A percentile compares a stretch with the other conserved stretches of the same genome.
Evolutionary conservation across 2,329 filamentous ascomycete genomes (phyloP).

Genomic region (Samsoniella hepiali): DNA sequence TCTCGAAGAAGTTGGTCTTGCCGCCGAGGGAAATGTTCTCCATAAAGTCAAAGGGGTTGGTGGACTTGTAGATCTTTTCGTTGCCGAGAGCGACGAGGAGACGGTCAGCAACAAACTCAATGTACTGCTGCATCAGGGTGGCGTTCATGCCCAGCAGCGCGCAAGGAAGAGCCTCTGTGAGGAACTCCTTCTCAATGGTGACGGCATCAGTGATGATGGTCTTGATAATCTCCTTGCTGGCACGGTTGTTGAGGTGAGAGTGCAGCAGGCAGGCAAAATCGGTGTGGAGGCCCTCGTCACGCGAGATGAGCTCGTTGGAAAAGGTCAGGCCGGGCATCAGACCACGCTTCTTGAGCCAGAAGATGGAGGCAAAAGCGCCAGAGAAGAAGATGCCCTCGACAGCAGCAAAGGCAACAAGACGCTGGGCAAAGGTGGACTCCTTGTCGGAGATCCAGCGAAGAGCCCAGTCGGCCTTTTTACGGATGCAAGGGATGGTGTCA

Average conservation of each 20-base stretch:
- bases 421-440: constrained; percentile 90
- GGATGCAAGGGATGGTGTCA: constrained; percentile 97
- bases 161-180: constrained; percentile 90
- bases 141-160: constrained; percentile 97
- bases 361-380: constrained; percentile 96
- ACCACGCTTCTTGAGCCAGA: constrained; percentile 99
- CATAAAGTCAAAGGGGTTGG: constrained; percentile 99
- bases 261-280: constrained; percentile 98
- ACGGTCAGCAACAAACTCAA: constrained; percentile 97
- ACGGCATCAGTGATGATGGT: constrained; percentile 94
- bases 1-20: constrained; percentile 99
- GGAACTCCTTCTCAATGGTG: constrained; percentile 92
- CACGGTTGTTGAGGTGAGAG: constrained; percentile 93
- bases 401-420: constrained; percentile 92
- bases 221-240: constrained; percentile 74
- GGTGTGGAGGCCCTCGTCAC: constrained; percentile 98
- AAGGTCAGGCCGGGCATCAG: constrained; percentile 98
- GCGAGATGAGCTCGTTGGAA: constrained; percentile 99
- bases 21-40: constrained; percentile 98
- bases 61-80: constrained; percentile 85
- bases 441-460: constrained; percentile 91
- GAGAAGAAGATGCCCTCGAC: constrained; percentile 99
- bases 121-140: constrained; percentile 98
- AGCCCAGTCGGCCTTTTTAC: constrained; percentile 98
- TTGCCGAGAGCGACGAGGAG: constrained; percentile 91